These are phyloP conservation scores for Pulveroboletus sp. DNA, from an alignment of 768 basidiomycete species.

Conservation along the genomic window DNA sequence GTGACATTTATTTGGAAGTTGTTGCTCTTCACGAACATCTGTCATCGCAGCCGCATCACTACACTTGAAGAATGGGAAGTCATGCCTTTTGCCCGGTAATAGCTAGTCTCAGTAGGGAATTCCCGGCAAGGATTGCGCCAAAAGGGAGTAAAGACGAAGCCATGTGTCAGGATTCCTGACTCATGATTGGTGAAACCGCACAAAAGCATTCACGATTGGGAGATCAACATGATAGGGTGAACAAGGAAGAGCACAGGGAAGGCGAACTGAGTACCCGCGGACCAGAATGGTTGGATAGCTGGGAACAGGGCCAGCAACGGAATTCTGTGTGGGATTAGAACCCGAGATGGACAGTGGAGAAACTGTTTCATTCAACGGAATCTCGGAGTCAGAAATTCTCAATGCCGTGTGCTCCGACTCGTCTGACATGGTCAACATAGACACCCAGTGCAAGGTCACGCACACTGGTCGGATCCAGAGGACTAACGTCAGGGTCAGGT, in stretches of 20 bases:
- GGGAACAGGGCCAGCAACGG: not conserved
- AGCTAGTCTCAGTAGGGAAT: slow-evolving; percentile 36
- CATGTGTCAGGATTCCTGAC: not conserved
- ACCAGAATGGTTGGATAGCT: no score
- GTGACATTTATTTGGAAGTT: slow-evolving; percentile 16
- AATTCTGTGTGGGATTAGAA: not conserved
- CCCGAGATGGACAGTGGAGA: not conserved
- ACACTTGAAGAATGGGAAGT: not conserved
- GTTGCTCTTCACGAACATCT: slow-evolving; percentile 7
- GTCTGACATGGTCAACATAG: no score
- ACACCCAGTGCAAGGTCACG: no score
- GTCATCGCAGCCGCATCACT: not conserved
- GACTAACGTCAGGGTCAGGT: no score
- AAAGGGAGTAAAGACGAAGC: slow-evolving; percentile 7
- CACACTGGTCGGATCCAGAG: no score
- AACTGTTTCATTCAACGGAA: not conserved
- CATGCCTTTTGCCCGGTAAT: slow-evolving; percentile 36
- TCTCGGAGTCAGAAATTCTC: not conserved
- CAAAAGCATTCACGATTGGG: slow-evolving; percentile 17
- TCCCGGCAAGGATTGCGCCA: slow-evolving; percentile 35
- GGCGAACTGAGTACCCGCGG: not conserved
- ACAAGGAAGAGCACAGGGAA: slow-evolving; percentile 1
- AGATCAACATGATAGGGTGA: slow-evolving; percentile 21
- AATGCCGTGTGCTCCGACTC: not conserved
- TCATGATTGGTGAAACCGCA: slow-evolving; percentile 32